Base-by-base conservation (phyloP, 2,329 filamentous ascomycete species). In the Exophiala calicioides region DNA sequence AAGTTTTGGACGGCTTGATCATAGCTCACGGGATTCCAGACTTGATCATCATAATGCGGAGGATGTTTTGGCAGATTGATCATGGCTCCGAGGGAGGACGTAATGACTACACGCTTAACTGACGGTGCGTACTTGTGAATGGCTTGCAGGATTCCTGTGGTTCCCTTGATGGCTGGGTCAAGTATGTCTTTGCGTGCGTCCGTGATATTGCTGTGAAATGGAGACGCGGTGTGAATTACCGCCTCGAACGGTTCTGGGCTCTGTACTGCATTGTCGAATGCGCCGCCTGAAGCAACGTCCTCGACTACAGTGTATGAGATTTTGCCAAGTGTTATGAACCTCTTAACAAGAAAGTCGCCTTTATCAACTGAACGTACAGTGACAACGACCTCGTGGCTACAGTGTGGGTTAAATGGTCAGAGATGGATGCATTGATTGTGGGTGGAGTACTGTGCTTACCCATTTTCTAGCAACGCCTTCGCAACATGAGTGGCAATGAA, bases 81-180 rank as follows among this genome's bases (percentile, higher is more conserved):
- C 12, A 86, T 82, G 0, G 81, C 72, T 12, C 82, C 82, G 57
- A 85, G 85, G 2, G 81, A 85, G 2, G 81, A 84, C 1, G 82
- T 85, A 52, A 86, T 76, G 33, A 82, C 82, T 12, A 94, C 85
- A 50, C 82, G 78, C 69, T 84, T 87, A 35, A 93, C 86, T 61
- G 62, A 78, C 55, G 80, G 79, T 2, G 80, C 80, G 49, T 68
- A 68, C 56, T 76, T 74, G 62, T 81, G 81, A 62, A 82, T 76
- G 2, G 77, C 76, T 57, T 78, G 79, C 52, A 84, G 63, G 40
- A 84, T 77, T 15, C 79, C 79, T 0, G 76, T 80, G 0, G 81
- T 84, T 42, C 80, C 80, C 55, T 81, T 81, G 52, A 83, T 69
- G 4, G 80, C 80, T 13, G 79, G 78, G 52, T 81, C 78, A 15